phyloP scores from a whole-genome alignment of 768 basidiomycete species.

The Psilocybe cyanescens region DNA sequence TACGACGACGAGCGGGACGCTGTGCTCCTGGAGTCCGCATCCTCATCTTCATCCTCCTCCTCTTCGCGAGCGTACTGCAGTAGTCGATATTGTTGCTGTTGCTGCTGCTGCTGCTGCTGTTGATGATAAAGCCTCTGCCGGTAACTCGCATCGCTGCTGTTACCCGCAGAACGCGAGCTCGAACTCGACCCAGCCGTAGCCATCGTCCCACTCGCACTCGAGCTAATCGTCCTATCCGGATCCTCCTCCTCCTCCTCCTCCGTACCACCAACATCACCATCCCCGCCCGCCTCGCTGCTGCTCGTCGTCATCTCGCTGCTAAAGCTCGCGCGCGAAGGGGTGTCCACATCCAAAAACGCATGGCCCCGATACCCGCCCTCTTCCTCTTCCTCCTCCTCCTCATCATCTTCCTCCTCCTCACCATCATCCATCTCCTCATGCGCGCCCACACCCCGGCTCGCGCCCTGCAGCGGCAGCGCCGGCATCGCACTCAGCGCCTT shows the following conservation, averaged over 20 bases:
- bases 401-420: constrained; percentile 34
- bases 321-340: constrained; percentile 25
- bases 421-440: constrained; percentile 43
- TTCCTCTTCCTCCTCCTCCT: constrained; percentile 28
- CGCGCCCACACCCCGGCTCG: constrained; percentile 27
- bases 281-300: not conserved
- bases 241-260: not conserved
- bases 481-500: constrained; percentile 57
- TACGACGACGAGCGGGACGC: constrained; percentile 28
- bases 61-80: not conserved
- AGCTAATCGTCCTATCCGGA: not conserved
- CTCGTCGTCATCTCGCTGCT: constrained; percentile 21
- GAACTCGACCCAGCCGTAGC: not conserved
- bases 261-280: not conserved
- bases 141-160: no score
- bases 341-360: constrained; percentile 39
- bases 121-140: not conserved
- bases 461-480: constrained; percentile 36
- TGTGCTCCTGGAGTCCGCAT: not conserved
- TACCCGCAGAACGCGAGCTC: no score
- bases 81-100: no score
- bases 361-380: constrained; percentile 31
- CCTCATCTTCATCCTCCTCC: not conserved
- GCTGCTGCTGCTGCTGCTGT: not conserved
- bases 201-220: constrained; percentile 4